These are phyloP conservation scores for Paramecium pentaurelia DNA, from an alignment of 73 alveolate genomes.

Conservation along the genomic window DNA sequence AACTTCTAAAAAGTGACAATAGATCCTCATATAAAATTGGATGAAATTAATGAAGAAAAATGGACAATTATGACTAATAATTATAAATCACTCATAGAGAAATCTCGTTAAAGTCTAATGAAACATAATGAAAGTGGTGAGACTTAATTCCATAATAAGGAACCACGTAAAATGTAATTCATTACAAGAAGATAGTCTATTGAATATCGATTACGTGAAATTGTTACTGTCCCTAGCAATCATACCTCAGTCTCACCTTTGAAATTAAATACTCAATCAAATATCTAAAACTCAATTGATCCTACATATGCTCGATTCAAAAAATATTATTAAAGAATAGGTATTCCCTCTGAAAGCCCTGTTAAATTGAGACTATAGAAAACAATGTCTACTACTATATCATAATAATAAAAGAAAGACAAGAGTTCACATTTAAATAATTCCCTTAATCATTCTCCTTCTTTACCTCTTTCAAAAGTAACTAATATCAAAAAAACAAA, in stretches of 20 bases:
- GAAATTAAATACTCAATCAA: background rate
- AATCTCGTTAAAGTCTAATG: background rate
- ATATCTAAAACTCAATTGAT: background rate
- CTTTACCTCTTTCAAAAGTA: background rate
- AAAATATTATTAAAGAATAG: background rate
- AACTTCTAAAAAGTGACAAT: background rate
- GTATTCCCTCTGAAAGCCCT: background rate
- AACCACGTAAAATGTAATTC: constrained; percentile 12
- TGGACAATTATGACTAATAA: constrained; percentile 18
- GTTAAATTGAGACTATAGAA: background rate
- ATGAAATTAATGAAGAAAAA: constrained; percentile 43
- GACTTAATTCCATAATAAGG: background rate
- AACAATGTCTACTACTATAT: background rate
- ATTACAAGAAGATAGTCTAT: constrained; percentile 28
- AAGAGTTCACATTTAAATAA: background rate
- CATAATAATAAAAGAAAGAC: background rate
- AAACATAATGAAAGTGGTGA: background rate
- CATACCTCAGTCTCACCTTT: background rate
- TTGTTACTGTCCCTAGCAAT: background rate
- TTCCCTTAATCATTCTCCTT: background rate
- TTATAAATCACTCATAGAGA: constrained; percentile 37
- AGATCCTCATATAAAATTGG: constrained; percentile 10
- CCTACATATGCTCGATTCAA: background rate
- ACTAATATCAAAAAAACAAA: background rate
- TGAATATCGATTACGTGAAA: constrained; percentile 1